Conservation (phyloP, 768 basidiomycete genomes). For the Pisolithus marmoratus region DNA sequence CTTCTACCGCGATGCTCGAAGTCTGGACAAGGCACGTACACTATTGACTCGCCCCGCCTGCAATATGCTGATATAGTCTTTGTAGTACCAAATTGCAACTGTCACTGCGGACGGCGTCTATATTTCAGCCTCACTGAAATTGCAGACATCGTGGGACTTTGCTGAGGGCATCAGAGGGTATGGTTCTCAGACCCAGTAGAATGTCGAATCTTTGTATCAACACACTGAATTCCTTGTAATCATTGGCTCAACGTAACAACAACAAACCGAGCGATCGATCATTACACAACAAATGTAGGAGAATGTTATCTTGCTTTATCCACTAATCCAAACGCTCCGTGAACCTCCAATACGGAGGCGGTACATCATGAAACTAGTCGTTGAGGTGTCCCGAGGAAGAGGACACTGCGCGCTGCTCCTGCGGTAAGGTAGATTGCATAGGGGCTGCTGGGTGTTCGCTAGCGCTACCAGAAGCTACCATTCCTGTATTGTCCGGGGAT, state of each 20-base stretch:
- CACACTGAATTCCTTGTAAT: neutral
- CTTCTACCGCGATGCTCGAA: constrained; percentile 94
- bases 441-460: too few species aligned
- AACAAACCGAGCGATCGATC: neutral
- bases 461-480: too few species aligned
- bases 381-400: constrained; percentile 14
- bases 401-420: neutral
- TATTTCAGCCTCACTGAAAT: constrained; percentile 72
- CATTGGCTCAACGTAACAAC: neutral
- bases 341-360: constrained; percentile 18
- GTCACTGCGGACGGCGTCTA: constrained; percentile 70
- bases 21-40: constrained; percentile 80
- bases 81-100: constrained; percentile 91
- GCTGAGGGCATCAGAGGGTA: constrained; percentile 91
- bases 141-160: constrained; percentile 85
- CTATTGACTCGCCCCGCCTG: neutral
- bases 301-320: neutral
- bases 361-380: constrained; percentile 10
- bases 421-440: too few species aligned
- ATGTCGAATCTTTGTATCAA: constrained; percentile 1
- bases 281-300: neutral
- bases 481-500: too few species aligned
- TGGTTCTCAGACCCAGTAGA: constrained; percentile 82
- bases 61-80: neutral
- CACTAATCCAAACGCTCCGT: too few species aligned